Percentiles rank a stretch among this genome's conserved stretches.
These are phyloP conservation scores for Periconia sp. DNA, from an alignment of 2,329 filamentous ascomycete genomes.

Conservation along the genomic window DNA sequence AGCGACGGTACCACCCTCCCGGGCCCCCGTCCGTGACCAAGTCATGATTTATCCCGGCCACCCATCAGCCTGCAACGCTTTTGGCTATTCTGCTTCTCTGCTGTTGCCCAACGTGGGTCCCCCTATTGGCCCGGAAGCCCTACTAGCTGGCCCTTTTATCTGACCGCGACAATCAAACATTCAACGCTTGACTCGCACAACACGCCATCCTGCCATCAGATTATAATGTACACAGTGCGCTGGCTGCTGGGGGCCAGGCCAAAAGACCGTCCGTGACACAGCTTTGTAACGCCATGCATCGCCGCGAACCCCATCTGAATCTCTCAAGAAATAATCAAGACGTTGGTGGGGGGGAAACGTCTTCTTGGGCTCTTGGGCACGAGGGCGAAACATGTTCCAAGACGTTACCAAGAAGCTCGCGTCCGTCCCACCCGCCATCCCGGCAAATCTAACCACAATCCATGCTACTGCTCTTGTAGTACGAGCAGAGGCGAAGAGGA, in stretches of 20 bases:
- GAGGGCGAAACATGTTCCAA: conserved; percentile 4
- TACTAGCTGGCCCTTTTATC: conserved; percentile 15
- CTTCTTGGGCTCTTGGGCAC: conserved; percentile 5
- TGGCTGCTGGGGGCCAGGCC: conserved; percentile 17
- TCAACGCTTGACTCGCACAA: conserved; percentile 12
- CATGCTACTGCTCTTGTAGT: background rate
- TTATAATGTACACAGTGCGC: too few relatives aligned
- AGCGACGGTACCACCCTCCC: conserved; percentile 26
- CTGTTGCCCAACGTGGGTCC: conserved; percentile 13
- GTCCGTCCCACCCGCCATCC: background rate
- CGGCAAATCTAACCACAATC: background rate
- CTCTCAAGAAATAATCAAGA: conserved; percentile 9
- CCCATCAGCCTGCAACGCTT: conserved; percentile 10
- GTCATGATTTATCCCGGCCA: too few relatives aligned
- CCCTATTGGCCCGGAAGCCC: conserved; percentile 20
- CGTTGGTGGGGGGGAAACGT: background rate
- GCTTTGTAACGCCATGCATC: conserved; percentile 6
- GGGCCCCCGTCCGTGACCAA: conserved; percentile 18
- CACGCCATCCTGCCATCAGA: too few relatives aligned
- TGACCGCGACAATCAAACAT: conserved; percentile 21
- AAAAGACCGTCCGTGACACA: background rate
- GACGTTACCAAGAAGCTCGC: conserved; percentile 3
- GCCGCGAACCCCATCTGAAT: background rate
- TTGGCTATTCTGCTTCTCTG: too few relatives aligned
- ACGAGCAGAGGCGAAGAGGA: too few relatives aligned